phyloP scores from a whole-genome alignment of 1,284 basidiomycete species.

The Ceratobasidium sp. region DNA sequence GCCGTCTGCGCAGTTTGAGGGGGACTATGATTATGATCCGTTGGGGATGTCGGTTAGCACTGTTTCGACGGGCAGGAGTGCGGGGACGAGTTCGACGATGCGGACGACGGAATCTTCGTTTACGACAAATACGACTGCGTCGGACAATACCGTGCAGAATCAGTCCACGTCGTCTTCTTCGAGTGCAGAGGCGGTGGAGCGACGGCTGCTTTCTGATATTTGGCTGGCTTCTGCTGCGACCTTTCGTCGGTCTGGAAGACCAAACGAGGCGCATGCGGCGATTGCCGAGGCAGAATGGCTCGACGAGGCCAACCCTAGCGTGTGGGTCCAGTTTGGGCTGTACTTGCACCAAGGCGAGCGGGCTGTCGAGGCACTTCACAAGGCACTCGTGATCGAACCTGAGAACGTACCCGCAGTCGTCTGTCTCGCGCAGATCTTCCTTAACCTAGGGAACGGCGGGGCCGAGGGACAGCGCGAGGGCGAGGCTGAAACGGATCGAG shows the following conservation, averaged over 20 bases:
- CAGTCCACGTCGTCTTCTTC: conserved; percentile 49
- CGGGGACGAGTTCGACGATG: conserved; percentile 2
- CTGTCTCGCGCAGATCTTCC: conserved; percentile 78
- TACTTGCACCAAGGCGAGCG: conserved; percentile 70
- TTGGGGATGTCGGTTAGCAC: conserved; percentile 21
- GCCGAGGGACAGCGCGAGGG: background rate
- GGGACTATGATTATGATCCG: conserved; percentile 30
- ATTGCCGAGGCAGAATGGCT: conserved; percentile 95
- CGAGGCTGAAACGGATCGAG: background rate
- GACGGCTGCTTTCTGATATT: conserved; percentile 80
- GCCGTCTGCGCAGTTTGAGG: conserved; percentile 24
- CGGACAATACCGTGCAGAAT: conserved; percentile 34
- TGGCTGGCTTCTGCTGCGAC: conserved; percentile 96
- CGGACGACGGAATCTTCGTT: background rate
- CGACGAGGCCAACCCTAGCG: conserved; percentile 85
- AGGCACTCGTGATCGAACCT: conserved; percentile 81
- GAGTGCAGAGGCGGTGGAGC: conserved; percentile 57
- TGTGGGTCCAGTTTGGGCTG: conserved; percentile 94
- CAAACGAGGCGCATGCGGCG: conserved; percentile 88
- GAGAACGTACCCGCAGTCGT: conserved; percentile 81
- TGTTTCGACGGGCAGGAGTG: background rate
- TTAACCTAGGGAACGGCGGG: conserved; percentile 56
- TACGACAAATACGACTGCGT: conserved; percentile 3
- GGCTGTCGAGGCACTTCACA: conserved; percentile 80
- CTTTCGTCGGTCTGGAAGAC: conserved; percentile 88